Percentiles rank a stretch among this genome's conserved stretches.
Conservation (phyloP, 345 rosid species). For the Salix udensis region DNA sequence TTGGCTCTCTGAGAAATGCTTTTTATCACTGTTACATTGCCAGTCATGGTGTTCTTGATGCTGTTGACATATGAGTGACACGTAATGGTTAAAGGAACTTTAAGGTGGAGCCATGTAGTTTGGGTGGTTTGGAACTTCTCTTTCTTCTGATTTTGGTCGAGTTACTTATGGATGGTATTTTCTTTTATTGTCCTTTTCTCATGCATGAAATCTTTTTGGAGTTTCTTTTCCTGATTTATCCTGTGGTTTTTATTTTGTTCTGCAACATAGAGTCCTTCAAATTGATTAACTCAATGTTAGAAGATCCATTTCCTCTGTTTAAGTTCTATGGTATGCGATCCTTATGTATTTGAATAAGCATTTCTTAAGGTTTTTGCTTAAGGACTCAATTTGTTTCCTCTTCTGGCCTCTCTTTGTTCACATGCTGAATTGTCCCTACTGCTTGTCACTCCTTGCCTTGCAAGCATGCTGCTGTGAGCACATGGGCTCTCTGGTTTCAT, state of each 20-base stretch:
- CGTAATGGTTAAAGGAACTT: not conserved
- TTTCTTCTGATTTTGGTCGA: not conserved
- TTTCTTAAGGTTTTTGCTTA: not conserved
- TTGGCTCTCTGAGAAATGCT: not conserved
- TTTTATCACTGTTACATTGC: not conserved
- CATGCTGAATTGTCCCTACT: not conserved
- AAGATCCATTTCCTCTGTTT: not conserved
- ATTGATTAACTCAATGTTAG: not conserved
- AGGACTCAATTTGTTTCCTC: not conserved
- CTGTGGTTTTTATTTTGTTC: not conserved
- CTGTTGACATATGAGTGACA: not conserved
- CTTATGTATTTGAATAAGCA: not conserved
- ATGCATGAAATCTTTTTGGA: not conserved
- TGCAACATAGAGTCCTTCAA: not conserved
- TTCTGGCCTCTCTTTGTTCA: not conserved
- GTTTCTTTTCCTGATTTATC: not conserved
- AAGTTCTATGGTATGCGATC: not conserved
- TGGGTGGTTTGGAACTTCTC: not conserved
- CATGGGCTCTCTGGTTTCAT: not conserved
- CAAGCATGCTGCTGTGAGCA: not conserved
- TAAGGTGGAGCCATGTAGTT: not conserved
- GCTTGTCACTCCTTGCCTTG: not conserved
- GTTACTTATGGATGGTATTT: not conserved
- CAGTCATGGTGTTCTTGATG: not conserved
- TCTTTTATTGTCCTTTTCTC: not conserved